A percentile compares a stretch with the other conserved stretches of the same genome.
Conservation (phyloP, 371 early-diverging fungal species). For the Phascolomyces articulosus region DNA sequence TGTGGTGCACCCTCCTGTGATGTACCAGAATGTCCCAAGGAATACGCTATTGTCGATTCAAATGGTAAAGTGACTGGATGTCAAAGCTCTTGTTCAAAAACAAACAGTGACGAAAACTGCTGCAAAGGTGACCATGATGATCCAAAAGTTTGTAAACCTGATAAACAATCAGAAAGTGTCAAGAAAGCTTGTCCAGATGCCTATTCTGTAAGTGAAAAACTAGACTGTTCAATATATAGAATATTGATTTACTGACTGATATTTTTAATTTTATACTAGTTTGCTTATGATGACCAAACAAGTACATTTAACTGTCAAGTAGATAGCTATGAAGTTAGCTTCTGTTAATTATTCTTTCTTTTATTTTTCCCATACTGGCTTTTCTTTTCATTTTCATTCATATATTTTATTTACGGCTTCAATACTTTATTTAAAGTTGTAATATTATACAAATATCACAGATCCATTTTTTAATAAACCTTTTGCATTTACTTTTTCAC, state of each 20-base stretch:
- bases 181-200: slow-evolving; percentile 46
- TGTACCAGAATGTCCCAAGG: slow-evolving; percentile 32
- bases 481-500: too few relatives aligned
- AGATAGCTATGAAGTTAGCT: slow-evolving; percentile 28
- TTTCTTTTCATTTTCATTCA: too few relatives aligned
- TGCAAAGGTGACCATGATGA: slow-evolving; percentile 35
- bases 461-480: too few relatives aligned
- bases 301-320: slow-evolving; percentile 33
- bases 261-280: slow-evolving; percentile 18
- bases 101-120: slow-evolving; percentile 25
- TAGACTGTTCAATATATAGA: background rate
- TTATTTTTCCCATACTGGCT: too few relatives aligned
- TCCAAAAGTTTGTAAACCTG: slow-evolving; percentile 31
- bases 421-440: too few relatives aligned
- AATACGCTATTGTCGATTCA: slow-evolving; percentile 29
- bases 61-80: slow-evolving; percentile 38
- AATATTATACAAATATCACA: too few relatives aligned
- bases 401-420: too few relatives aligned
- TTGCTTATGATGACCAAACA: slow-evolving; percentile 47
- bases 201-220: slow-evolving; percentile 24
- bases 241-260: background rate
- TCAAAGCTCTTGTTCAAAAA: slow-evolving; percentile 36
- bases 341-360: slow-evolving; percentile 19
- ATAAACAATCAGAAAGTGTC: slow-evolving; percentile 17
- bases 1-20: slow-evolving; percentile 41